These are phyloP conservation scores for Trametes meyenii DNA, from an alignment of 768 basidiomycete genomes.

Conservation along the genomic window DNA sequence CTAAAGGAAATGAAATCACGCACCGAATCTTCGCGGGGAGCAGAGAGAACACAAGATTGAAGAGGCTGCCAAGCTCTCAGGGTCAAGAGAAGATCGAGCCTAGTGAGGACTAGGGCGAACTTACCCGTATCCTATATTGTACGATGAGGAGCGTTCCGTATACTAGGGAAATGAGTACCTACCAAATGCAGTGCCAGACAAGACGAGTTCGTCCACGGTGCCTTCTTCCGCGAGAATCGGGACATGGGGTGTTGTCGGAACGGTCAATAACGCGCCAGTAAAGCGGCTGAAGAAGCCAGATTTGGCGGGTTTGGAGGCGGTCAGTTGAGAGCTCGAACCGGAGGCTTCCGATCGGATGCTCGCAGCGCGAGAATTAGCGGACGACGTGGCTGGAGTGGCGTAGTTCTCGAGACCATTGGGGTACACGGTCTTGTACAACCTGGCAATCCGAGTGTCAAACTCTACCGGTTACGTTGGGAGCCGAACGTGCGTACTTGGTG, in stretches of 20 bases:
- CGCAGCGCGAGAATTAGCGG: conserved; percentile 26
- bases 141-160: not conserved
- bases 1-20: conserved; percentile 23
- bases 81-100: conserved; percentile 1
- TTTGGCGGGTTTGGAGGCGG: conserved; percentile 15
- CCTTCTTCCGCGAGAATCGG: conserved; percentile 44
- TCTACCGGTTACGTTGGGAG: conserved; percentile 1
- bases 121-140: conserved; percentile 34
- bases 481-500: conserved; percentile 49
- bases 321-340: conserved; percentile 10
- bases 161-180: not conserved
- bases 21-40: conserved; percentile 73
- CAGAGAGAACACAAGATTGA: conserved; percentile 80
- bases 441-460: conserved; percentile 12
- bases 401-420: conserved; percentile 32
- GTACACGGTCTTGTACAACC: conserved; percentile 36
- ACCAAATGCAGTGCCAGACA: conserved; percentile 82
- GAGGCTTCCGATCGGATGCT: conserved; percentile 31
- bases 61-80: conserved; percentile 58
- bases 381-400: conserved; percentile 32
- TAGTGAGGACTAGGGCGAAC: conserved; percentile 2
- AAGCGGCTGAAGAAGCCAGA: conserved; percentile 35
- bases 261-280: conserved; percentile 25
- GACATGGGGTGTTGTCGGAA: conserved; percentile 25
- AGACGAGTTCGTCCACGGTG: conserved; percentile 69